These are phyloP conservation scores for Bipolaris cookei DNA, from an alignment of 2,329 filamentous ascomycete species.

Conservation along the genomic window DNA sequence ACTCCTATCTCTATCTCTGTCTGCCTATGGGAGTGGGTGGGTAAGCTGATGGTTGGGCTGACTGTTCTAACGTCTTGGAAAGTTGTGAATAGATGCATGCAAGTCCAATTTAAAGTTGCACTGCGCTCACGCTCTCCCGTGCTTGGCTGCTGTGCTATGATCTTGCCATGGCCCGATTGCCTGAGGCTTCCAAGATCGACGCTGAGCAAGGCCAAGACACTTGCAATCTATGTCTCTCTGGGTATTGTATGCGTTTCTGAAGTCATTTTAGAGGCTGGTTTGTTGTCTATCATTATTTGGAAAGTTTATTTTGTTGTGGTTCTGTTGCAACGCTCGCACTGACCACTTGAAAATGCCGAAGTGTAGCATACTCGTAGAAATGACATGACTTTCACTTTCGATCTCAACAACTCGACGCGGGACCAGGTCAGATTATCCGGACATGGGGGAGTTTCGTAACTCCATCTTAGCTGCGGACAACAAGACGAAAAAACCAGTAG, in stretches of 20 bases:
- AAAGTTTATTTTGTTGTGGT: neutral
- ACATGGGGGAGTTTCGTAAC: neutral
- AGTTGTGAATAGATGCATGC: neutral
- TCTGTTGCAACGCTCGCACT: too few species aligned
- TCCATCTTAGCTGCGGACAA: neutral
- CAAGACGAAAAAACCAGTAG: neutral
- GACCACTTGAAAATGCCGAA: too few species aligned
- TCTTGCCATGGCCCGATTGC: neutral
- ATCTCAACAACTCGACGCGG: neutral
- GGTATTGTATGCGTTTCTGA: neutral
- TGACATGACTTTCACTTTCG: neutral
- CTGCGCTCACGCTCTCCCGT: neutral
- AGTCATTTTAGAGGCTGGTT: neutral
- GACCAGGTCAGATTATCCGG: neutral
- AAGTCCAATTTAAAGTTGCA: neutral
- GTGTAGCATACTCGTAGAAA: too few species aligned
- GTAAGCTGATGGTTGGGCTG: too few species aligned
- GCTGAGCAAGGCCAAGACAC: slow-evolving; percentile 4
- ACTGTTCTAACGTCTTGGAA: too few species aligned
- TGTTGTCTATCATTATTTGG: neutral
- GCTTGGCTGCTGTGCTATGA: neutral
- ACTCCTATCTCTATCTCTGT: too few species aligned
- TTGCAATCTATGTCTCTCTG: neutral
- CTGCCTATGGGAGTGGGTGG: too few species aligned
- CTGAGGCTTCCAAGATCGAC: neutral